These are phyloP conservation scores for Coemansia umbellata DNA, from an alignment of 192 early-diverging fungal species.

Conservation along the genomic window DNA sequence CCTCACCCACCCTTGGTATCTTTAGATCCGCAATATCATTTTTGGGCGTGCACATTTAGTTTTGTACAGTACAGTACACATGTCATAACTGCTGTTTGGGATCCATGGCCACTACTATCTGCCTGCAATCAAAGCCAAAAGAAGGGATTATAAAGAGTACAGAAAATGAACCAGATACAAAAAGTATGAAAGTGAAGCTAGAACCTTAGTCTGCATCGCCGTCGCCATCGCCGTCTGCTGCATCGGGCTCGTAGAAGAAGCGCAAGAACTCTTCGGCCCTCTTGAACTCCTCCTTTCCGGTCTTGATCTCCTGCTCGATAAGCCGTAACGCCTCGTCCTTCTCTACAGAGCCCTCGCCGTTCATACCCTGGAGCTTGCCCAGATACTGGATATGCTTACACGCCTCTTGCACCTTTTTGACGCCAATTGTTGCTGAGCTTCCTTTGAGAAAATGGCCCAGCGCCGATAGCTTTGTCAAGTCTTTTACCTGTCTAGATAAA, in stretches of 20 bases:
- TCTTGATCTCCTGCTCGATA: constrained; percentile 54
- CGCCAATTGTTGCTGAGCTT: constrained; percentile 79
- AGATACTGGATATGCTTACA: constrained; percentile 89
- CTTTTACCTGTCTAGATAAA: constrained; percentile 33
- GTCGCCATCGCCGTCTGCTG: constrained; percentile 15
- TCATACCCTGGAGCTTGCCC: constrained; percentile 54
- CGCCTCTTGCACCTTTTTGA: constrained; percentile 70
- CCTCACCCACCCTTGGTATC: no score
- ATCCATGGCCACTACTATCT: no score
- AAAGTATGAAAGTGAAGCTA: no score
- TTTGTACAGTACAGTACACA: no score
- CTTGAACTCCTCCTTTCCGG: constrained; percentile 64
- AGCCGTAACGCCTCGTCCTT: constrained; percentile 56
- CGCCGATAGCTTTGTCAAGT: constrained; percentile 67
- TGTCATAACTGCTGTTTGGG: no score
- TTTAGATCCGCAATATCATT: no score
- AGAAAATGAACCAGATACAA: background rate
- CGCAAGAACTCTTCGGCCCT: constrained; percentile 67
- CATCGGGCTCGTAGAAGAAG: constrained; percentile 59
- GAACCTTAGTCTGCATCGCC: background rate
- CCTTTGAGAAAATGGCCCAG: constrained; percentile 93
- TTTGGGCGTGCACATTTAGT: no score
- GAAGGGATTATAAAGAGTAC: background rate
- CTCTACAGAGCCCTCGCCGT: constrained; percentile 48
- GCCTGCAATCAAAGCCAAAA: no score